These are phyloP conservation scores for Ambrosiella cleistominuta DNA, from an alignment of 2,329 filamentous ascomycete species.

Conservation along the genomic window DNA sequence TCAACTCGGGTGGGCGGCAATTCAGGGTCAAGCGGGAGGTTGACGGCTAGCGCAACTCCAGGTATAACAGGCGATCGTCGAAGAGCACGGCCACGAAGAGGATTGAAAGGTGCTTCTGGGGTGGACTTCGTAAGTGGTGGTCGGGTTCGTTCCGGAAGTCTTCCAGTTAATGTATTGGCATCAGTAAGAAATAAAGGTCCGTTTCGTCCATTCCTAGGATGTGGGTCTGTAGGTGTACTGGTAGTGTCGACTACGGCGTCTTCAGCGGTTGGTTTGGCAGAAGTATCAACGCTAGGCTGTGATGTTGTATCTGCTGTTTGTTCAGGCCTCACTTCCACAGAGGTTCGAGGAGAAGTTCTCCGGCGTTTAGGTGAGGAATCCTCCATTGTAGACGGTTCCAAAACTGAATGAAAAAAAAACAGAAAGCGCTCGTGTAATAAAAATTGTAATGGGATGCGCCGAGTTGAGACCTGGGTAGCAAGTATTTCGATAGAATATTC, in stretches of 20 bases:
- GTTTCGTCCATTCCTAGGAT: neutral
- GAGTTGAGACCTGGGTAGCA: no score
- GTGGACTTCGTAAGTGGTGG: neutral
- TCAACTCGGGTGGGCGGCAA: conserved; percentile 41
- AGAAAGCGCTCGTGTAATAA: no score
- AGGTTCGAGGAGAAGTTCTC: conserved; percentile 39
- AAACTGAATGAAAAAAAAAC: no score
- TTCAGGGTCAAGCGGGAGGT: conserved; percentile 27
- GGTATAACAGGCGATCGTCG: conserved; percentile 15
- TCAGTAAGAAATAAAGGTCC: neutral
- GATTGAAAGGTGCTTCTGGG: conserved; percentile 2
- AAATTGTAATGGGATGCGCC: no score
- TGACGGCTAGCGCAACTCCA: neutral
- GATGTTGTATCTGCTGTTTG: neutral
- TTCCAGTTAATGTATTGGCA: neutral
- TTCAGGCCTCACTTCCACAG: conserved; percentile 19
- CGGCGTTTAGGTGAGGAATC: conserved; percentile 45
- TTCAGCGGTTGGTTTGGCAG: neutral
- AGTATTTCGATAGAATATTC: no score
- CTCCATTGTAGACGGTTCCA: neutral
- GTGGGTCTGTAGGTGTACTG: neutral
- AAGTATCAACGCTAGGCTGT: neutral
- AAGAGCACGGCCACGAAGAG: conserved; percentile 14
- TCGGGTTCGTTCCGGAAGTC: conserved; percentile 4
- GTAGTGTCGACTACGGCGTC: neutral